phyloP scores from a whole-genome alignment of 129 eudicot genomes.

The Flaveria robusta region DNA sequence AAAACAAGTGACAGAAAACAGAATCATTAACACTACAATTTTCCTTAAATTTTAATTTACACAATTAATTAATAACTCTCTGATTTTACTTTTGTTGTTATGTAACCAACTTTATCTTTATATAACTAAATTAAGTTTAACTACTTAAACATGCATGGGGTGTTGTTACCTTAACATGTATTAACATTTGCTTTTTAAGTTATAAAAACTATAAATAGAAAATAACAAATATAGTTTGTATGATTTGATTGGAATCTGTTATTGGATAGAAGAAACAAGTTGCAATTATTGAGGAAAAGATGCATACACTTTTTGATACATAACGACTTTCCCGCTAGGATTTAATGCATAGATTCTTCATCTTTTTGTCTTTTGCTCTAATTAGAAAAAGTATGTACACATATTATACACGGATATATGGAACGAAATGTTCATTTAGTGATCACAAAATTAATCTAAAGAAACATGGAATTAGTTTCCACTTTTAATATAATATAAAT shows the following conservation, averaged over 20 bases:
- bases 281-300: neutral
- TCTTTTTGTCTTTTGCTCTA: neutral
- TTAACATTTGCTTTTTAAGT: neutral
- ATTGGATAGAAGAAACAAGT: neutral
- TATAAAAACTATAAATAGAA: neutral
- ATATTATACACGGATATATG: too few relatives aligned
- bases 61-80: too few relatives aligned
- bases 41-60: too few relatives aligned
- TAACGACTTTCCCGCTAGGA: neutral
- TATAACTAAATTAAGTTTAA: too few relatives aligned
- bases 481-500: too few relatives aligned
- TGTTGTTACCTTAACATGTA: neutral
- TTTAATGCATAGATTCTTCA: neutral
- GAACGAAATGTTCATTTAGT: too few relatives aligned
- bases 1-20: too few relatives aligned
- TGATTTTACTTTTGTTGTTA: too few relatives aligned
- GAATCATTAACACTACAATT: too few relatives aligned
- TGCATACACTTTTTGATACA: constrained; percentile 10
- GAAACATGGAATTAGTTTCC: too few relatives aligned
- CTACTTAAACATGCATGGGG: neutral
- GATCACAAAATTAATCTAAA: too few relatives aligned
- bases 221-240: neutral
- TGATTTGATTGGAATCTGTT: neutral
- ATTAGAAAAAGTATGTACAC: neutral
- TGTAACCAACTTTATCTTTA: too few relatives aligned